Evolutionary conservation across 2,329 filamentous ascomycete species (phyloP), one percentile per base, ranked within the genome.

Genomic region (Arthrinium puccinioides): DNA sequence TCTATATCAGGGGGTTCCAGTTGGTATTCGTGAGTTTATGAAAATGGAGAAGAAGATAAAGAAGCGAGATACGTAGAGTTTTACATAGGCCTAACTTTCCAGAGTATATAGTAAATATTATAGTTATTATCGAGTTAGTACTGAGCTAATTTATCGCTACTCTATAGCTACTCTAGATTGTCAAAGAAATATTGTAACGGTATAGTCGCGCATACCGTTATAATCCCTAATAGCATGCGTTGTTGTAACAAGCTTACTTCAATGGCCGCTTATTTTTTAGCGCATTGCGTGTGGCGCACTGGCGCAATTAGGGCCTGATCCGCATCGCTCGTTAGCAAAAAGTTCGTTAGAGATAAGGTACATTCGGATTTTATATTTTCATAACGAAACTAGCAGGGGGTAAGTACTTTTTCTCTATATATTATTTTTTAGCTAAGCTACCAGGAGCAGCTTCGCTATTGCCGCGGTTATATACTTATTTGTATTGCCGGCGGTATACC

Each of bases 11-110:
- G 78, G 77, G 47, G 80, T 98, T 36, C 90, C 92, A 0, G 85
- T 97, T 9, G 92, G 90, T 0, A 96, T 98, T 47, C 72, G 87
- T 44, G 90, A 95, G 60, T 98, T 98, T 54, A 97, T 98, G 90
- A 87, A 84, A 67, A 88, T 83, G 42, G 92, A 98, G 67, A 97
- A 97, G 73, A 82, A 70, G 59, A 61, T 98, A 43, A 90, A 87
- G 61, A 72, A 85, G 59, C 83, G 78, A 60, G 15, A 14, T 14
- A 27, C 9, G 6, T 27, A 27, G 15, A 27, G 13, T n/a, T 11
- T 14, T 27, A 27, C 10, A 27, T 13, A 13, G 13, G 8, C 23
- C 23, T 8, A 25, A 25, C 23, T 8, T 25, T 25, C 23, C 23
- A 13, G 23, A 8, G 8, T 13, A n/a, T n/a, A n/a, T 25, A 25